Evolutionary conservation across 1,284 basidiomycete genomes (phyloP), one percentile per base, ranked within the genome.

Genomic region (Sporisorium reilianum): DNA sequence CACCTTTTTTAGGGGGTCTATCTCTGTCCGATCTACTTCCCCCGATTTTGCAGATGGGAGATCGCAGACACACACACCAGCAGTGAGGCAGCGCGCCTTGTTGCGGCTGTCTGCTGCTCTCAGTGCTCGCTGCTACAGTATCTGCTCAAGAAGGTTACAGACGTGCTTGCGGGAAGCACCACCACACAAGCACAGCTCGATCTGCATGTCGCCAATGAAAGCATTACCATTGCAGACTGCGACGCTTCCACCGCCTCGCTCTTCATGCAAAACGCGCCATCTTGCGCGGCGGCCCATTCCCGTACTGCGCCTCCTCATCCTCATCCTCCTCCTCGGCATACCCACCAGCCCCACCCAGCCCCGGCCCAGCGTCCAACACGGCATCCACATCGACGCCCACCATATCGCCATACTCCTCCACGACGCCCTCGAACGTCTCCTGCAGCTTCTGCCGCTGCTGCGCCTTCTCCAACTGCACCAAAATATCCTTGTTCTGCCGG

Each of bases 401-500:
- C 80, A 97, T 91, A 57, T 93, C 89, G 75, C 88, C 88, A 80
- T 98, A 98, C 85, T 95, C 95, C 52, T 93, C 90, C 55, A 89
- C 87, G 16, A 98, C 94, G 64, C 88, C 91, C 82, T 93, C 90
- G 86, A 94, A 99, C 11, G 96, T 98, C 86, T 96, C 93, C 83
- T 96, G 92, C 51, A 99, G 87, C 84, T 95, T 97, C 66, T 92
- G 90, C 59, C 93, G 88, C 45, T 94, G 88, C 83, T 98, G 95
- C 54, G 91, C 87, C 75, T 91, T 91, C 56, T 94, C 92, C 64
- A 97, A 86, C 83, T 95, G 93, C 53, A 90, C 90, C 55, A 97
- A 88, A 58, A 92, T 89, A 87, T 97, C 94, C 92, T 95, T 84
- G 86, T 98, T 99, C 86, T 97, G 97, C 45, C 94, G 89, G 85